A percentile compares a stretch with the other conserved stretches of the same genome.
Evolutionary conservation across 768 basidiomycete species (phyloP).

Genomic region (Podaxis sp.): DNA sequence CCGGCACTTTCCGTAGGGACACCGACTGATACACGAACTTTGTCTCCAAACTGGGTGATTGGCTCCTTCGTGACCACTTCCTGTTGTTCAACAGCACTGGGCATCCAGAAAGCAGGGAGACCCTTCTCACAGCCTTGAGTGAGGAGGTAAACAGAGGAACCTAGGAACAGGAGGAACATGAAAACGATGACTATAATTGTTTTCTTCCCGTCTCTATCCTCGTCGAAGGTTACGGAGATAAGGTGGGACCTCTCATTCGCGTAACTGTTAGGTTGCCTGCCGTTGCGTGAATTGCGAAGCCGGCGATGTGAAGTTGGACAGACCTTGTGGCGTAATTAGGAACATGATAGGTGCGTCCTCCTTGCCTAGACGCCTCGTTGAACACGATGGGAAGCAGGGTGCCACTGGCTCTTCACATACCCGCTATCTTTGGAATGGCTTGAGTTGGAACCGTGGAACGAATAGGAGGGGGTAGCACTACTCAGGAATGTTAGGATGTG

Average conservation of each 20-base stretch:
- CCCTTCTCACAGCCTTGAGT: neutral
- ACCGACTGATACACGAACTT: neutral
- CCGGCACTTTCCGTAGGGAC: neutral
- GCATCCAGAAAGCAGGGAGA: neutral
- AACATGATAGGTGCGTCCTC: slow-evolving; percentile 35
- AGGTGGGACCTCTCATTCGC: slow-evolving; percentile 33
- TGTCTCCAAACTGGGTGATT: neutral
- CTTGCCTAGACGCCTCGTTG: slow-evolving; percentile 19
- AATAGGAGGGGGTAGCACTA: slow-evolving; percentile 25
- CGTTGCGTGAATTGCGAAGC: slow-evolving; percentile 9
- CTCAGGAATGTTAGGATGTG: slow-evolving; percentile 4
- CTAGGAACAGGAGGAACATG: slow-evolving; percentile 24
- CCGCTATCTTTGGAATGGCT: slow-evolving; percentile 35
- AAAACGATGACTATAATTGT: slow-evolving; percentile 20
- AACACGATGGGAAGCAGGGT: neutral
- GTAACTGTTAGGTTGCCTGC: slow-evolving; percentile 21
- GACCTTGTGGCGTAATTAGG: slow-evolving; percentile 38
- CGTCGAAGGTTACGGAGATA: slow-evolving; percentile 31
- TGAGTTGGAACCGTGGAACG: slow-evolving; percentile 35
- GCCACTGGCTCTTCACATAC: slow-evolving; percentile 20
- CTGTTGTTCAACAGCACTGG: slow-evolving; percentile 12
- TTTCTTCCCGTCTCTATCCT: slow-evolving; percentile 25
- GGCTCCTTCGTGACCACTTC: neutral
- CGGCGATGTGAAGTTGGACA: slow-evolving; percentile 9
- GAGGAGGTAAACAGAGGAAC: slow-evolving; percentile 11